Conservation (phyloP, 2,329 filamentous ascomycete genomes). For the Diaporthe vaccinii region DNA sequence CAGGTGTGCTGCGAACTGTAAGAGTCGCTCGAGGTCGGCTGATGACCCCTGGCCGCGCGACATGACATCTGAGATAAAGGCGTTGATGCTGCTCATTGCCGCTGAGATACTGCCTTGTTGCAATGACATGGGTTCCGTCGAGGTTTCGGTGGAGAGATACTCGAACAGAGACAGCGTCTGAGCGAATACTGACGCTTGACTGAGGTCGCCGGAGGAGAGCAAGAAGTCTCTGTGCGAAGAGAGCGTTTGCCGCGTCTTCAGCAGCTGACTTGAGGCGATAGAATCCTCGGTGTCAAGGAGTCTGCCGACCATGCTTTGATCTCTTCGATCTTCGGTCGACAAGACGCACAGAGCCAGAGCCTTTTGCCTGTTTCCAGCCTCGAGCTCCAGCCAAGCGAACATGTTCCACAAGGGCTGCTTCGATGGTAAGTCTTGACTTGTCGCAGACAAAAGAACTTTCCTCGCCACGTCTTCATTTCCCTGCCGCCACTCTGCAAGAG, state of each 20-base stretch:
- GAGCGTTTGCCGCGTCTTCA: slow-evolving; percentile 69
- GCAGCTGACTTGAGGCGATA: slow-evolving; percentile 51
- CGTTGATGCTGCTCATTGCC: slow-evolving; percentile 58
- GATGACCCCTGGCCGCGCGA: slow-evolving; percentile 51
- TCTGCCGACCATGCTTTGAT: neutral
- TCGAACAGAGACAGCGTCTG: slow-evolving; percentile 75
- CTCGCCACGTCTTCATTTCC: slow-evolving; percentile 70
- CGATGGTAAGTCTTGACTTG: slow-evolving; percentile 63
- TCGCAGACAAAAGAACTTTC: slow-evolving; percentile 76
- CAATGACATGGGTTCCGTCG: slow-evolving; percentile 58
- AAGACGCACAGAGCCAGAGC: slow-evolving; percentile 58
- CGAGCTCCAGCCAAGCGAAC: slow-evolving; percentile 78
- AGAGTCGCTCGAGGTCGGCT: slow-evolving; percentile 70
- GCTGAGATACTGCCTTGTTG: slow-evolving; percentile 69
- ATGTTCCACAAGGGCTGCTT: slow-evolving; percentile 66
- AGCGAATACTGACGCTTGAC: slow-evolving; percentile 66
- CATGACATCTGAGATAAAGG: slow-evolving; percentile 59
- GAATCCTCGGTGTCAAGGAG: slow-evolving; percentile 40
- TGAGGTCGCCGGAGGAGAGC: slow-evolving; percentile 62
- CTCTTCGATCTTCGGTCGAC: slow-evolving; percentile 47
- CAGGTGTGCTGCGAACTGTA: slow-evolving; percentile 77
- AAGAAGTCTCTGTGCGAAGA: slow-evolving; percentile 67
- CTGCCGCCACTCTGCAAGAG: slow-evolving; percentile 75
- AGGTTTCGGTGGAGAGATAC: slow-evolving; percentile 69
- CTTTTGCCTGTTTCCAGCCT: slow-evolving; percentile 50